These are phyloP conservation scores for Calonectria multiphialidica DNA, from an alignment of 2,329 filamentous ascomycete genomes.

Conservation along the genomic window DNA sequence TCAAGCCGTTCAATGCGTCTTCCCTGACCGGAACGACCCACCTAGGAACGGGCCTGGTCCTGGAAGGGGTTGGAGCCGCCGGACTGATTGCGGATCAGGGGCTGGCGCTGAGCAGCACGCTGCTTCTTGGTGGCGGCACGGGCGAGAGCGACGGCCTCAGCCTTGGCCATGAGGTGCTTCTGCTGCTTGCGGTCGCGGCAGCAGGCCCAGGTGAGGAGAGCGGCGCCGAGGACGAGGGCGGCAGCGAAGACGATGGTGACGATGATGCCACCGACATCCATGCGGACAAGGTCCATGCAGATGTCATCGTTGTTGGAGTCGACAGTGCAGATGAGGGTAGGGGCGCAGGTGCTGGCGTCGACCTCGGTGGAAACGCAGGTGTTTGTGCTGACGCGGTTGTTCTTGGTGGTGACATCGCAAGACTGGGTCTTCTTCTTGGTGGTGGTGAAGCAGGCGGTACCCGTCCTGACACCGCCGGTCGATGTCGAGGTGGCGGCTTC, in stretches of 20 bases:
- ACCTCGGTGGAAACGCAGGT: constrained; percentile 55
- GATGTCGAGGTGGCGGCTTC: constrained; percentile 29
- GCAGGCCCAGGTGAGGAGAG: constrained; percentile 62
- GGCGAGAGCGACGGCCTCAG: constrained; percentile 63
- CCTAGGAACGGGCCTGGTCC: constrained; percentile 50
- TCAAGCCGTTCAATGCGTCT: constrained; percentile 32
- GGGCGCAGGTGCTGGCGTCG: constrained; percentile 54
- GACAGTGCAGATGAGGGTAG: constrained; percentile 58
- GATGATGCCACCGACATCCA: constrained; percentile 60
- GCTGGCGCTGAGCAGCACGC: constrained; percentile 50
- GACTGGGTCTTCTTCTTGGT: constrained; percentile 48
- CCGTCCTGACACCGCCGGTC: constrained; percentile 31
- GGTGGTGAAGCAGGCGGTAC: constrained; percentile 53
- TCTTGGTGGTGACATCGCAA: constrained; percentile 56
- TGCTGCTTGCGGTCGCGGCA: constrained; percentile 62
- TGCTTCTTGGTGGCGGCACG: constrained; percentile 61
- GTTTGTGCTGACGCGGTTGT: constrained; percentile 48
- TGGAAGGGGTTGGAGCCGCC: constrained; percentile 51
- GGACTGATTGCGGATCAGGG: constrained; percentile 51
- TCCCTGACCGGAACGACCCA: constrained; percentile 32
- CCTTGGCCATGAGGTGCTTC: constrained; percentile 56
- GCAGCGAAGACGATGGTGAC: constrained; percentile 61
- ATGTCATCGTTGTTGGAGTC: constrained; percentile 51
- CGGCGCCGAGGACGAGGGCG: constrained; percentile 50
- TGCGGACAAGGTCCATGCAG: constrained; percentile 56